These are phyloP conservation scores for Wallacemonas sp. DNA, from an alignment of 208 protist species.

Conservation along the genomic window DNA sequence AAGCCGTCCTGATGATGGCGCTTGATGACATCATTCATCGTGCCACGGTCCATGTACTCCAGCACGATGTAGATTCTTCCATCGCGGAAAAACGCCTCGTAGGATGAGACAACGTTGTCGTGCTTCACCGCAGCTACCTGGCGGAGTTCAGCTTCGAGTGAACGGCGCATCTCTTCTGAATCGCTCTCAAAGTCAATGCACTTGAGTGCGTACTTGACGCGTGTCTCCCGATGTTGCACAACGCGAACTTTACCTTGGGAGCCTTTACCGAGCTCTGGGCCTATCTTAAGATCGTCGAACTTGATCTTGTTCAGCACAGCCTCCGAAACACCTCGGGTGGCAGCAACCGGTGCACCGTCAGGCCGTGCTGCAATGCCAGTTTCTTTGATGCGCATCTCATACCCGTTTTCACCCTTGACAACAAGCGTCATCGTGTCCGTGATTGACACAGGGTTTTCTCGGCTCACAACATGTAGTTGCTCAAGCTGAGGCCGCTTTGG, in stretches of 20 bases:
- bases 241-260: conserved; percentile 89
- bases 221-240: conserved; percentile 61
- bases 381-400: conserved; percentile 88
- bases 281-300: conserved; percentile 86
- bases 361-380: conserved; percentile 63
- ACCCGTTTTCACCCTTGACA: conserved; percentile 82
- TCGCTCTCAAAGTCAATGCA: conserved; percentile 77
- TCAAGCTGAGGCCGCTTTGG: conserved; percentile 75
- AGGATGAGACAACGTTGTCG: conserved; percentile 87
- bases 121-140: conserved; percentile 85
- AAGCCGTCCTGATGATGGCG: conserved; percentile 61
- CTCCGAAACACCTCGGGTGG: conserved; percentile 24
- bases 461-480: conserved; percentile 54
- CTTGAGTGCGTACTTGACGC: conserved; percentile 87
- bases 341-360: conserved; percentile 5
- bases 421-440: conserved; percentile 90
- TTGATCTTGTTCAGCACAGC: conserved; percentile 72
- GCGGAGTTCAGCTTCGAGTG: conserved; percentile 73
- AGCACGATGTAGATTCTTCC: conserved; percentile 86
- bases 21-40: conserved; percentile 84
- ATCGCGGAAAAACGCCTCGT: conserved; percentile 90
- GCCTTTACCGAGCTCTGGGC: conserved; percentile 75
- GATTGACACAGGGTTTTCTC: conserved; percentile 80
- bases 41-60: conserved; percentile 90
- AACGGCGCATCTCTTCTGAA: conserved; percentile 62